Base-by-base conservation (phyloP, 805 yeast genomes). In the Nakazawaea sp. region DNA sequence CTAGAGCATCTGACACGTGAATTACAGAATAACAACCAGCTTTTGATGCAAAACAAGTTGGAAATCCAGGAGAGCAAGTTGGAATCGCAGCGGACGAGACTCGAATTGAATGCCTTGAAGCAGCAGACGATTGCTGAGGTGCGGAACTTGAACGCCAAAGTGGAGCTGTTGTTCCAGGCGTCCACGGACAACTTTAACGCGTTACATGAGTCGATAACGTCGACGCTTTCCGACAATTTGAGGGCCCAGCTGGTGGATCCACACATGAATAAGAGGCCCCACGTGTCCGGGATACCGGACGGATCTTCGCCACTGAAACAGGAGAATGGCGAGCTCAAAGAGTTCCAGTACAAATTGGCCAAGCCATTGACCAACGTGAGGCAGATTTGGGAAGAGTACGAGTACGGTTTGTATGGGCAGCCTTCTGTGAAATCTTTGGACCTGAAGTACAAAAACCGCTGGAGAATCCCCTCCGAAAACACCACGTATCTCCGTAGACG, bases 381-480 rank as follows among this genome's bases (percentile, higher is more conserved):
- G 27, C 79, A 73, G 43, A 66, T 75, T 18, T 75, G 81, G 81
- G 61, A 64, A 43, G 81, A 75, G 48, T 75, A 72, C 42, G 64
- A 70, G 5, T 64, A 66, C 36, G 79, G 80, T 0, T 42, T 68
- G 4, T 61, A 67, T 37, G 72, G 65, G 2, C 74, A 72, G 45
- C 78, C 78, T 0, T 70, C 79, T 3, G 61, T 74, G 28, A 66
- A 64, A 41, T 55, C 65, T 11, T 51, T 75, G 51, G 80, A 75
- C 46, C 38, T 47, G 5, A 61, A 68, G 41, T 75, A 64, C 43
- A 69, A 67, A 34, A 64, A 76, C 2, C 66, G 69, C 21, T 75
- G 81, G 81, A 62, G 81, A 51, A 33, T 61, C 31, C 61, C 68
- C n/a, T 76, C 78, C 0, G 70, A 70, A 18, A 66, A 68, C 40